Conservation (phyloP, 208 protist genomes). For the Acanthamoeba royreba region DNA sequence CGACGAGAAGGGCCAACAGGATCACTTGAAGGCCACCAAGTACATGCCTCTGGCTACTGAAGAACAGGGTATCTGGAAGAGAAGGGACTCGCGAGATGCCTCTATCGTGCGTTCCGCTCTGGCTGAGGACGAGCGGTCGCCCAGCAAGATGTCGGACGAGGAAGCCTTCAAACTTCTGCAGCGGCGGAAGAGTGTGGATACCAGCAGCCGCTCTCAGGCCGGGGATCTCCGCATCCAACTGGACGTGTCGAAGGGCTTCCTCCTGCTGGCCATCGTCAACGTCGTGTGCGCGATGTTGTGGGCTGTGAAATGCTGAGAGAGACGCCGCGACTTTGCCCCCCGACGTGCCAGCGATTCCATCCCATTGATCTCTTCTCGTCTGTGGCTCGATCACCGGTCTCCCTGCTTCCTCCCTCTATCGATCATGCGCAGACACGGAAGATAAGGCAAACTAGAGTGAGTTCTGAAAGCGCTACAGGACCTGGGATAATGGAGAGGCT, state of each 20-base stretch:
- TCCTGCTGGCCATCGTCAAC: neutral
- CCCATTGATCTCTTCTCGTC: neutral
- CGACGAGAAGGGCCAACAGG: neutral
- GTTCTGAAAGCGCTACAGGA: no score
- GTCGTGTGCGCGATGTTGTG: neutral
- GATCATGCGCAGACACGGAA: no score
- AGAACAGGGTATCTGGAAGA: neutral
- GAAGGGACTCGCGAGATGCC: neutral
- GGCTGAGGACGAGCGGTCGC: no score
- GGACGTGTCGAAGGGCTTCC: neutral
- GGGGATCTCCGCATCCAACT: neutral
- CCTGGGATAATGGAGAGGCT: no score
- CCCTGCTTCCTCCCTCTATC: no score
- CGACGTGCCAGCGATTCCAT: no score
- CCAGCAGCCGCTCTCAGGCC: neutral
- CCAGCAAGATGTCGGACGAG: no score
- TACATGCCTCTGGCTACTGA: no score
- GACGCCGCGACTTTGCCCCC: no score
- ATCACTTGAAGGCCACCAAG: conserved; percentile 19
- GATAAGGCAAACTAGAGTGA: no score
- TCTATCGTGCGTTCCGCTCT: neutral
- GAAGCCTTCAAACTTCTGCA: neutral
- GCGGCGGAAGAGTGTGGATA: neutral
- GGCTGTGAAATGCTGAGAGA: neutral
- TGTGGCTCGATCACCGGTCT: neutral